Conservation (phyloP, 1,284 basidiomycete genomes). For the Malassezia furfur region DNA sequence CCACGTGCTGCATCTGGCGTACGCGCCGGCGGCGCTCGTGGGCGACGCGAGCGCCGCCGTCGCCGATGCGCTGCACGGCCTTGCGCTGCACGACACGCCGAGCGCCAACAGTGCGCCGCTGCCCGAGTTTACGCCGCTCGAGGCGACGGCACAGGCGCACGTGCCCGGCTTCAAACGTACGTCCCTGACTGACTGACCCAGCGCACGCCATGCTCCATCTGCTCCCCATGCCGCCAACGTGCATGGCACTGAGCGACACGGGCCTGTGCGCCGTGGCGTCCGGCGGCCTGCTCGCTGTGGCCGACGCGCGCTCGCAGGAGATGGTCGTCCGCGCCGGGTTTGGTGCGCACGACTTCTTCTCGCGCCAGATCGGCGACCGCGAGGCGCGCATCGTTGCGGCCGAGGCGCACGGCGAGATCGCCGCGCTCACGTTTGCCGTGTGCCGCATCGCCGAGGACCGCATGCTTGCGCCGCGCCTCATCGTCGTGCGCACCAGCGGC, state of each 20-base stretch:
- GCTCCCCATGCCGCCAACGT: constrained; percentile 30
- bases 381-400: constrained; percentile 24
- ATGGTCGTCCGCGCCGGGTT: constrained; percentile 38
- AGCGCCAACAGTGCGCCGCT: not conserved
- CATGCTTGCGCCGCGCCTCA: constrained; percentile 29
- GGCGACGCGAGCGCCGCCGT: not conserved
- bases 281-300: constrained; percentile 31
- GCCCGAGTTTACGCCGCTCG: constrained; percentile 20
- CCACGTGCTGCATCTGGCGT: constrained; percentile 24
- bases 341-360: constrained; percentile 18
- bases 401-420: constrained; percentile 29
- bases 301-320: constrained; percentile 35
- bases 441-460: constrained; percentile 28
- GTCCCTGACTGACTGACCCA: not conserved
- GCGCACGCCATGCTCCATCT: constrained; percentile 30
- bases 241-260: constrained; percentile 27
- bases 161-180: constrained; percentile 35
- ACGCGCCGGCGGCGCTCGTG: not conserved
- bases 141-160: constrained; percentile 20
- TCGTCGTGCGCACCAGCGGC: constrained; percentile 31
- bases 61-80: not conserved
- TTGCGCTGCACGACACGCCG: constrained; percentile 2
- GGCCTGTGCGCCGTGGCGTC: constrained; percentile 38
- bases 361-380: constrained; percentile 14
- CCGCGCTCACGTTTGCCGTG: constrained; percentile 27